Base-by-base conservation (phyloP, 495 filamentous ascomycete species). In the Xylaria flabelliformis region DNA sequence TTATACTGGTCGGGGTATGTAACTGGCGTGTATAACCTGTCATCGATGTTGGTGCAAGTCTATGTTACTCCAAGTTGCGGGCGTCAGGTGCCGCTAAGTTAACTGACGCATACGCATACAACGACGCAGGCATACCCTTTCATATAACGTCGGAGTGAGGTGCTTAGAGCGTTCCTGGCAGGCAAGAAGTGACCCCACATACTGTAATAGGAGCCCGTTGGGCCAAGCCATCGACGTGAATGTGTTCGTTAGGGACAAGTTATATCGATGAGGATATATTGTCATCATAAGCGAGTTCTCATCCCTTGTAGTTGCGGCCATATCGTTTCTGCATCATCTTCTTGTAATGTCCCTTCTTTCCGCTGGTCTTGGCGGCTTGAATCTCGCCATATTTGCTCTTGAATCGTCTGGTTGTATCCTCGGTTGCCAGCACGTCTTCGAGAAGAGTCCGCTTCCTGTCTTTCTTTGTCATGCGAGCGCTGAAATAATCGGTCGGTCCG, bases 391-490 rank as follows among this genome's bases (percentile, higher is more conserved):
- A 80, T 56, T 80, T 80, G 74, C 46, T 78, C 78, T 80, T 80
- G 76, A 78, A 78, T 64, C 72, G 76, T 65, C 72, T 73, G 41
- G 78, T 76, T 9, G 72, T 5, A 62, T 73, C 74, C 36, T 95
- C 91, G 44, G 84, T 80, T 13, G 91, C 88, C 73, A 98, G 80
- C 6, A 95, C 88, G 76, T 98, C 94, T 69, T 97, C 93, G n/a
- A 95, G 91, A 71, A 99, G 92, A 4, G 93, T 97, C 73, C 87
- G 88, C 84, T 97, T 97, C 71, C 93, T 87, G 76, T 98, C 92
- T 81, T 92, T 97, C 80, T 94, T 96, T 39, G 88, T 86, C 46
- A 98, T 86, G 26, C 96, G 88, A 19, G 87, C 86, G 73, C 86
- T 93, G 83, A 89, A 92, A 83, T 91, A 97, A 74, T 99, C 96